phyloP scores from a whole-genome alignment of 176 grass and related monocot genomes.

The Stipa capillata region DNA sequence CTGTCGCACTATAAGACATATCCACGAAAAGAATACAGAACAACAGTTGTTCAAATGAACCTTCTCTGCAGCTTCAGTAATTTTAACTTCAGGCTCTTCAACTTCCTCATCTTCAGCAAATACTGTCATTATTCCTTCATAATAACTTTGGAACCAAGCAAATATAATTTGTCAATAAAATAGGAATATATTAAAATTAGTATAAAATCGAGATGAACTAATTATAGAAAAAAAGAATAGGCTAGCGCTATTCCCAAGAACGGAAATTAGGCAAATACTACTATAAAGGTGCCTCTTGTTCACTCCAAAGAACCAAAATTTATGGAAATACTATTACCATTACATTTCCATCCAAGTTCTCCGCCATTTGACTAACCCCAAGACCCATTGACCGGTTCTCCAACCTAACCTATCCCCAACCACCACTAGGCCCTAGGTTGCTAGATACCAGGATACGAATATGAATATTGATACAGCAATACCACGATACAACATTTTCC shows the following conservation, averaged over 20 bases:
- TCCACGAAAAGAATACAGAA: neutral
- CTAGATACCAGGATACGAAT: too few species aligned
- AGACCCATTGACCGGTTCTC: too few species aligned
- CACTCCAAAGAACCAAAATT: neutral
- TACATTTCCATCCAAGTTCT: neutral
- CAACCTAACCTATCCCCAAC: too few species aligned
- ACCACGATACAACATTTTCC: too few species aligned
- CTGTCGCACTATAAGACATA: neutral
- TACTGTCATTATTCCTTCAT: slow-evolving; percentile 54
- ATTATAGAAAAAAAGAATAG: neutral
- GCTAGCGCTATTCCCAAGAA: too few species aligned
- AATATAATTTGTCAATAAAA: neutral
- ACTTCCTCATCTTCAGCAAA: slow-evolving; percentile 49
- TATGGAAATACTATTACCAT: neutral
- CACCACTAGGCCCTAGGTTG: too few species aligned
- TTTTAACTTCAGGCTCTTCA: slow-evolving; percentile 55
- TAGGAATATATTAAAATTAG: neutral
- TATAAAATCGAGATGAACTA: neutral
- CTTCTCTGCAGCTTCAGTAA: slow-evolving; percentile 85
- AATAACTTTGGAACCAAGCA: slow-evolving; percentile 45
- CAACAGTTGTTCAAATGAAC: slow-evolving; percentile 1
- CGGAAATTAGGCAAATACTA: neutral
- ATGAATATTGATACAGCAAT: too few species aligned
- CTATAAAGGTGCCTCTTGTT: neutral
- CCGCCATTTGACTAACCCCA: too few species aligned